A percentile compares a stretch with the other conserved stretches of the same genome.
These are phyloP conservation scores for Chlamydomonas sphaeroides DNA, from an alignment of 139 green algal species.

Conservation along the genomic window DNA sequence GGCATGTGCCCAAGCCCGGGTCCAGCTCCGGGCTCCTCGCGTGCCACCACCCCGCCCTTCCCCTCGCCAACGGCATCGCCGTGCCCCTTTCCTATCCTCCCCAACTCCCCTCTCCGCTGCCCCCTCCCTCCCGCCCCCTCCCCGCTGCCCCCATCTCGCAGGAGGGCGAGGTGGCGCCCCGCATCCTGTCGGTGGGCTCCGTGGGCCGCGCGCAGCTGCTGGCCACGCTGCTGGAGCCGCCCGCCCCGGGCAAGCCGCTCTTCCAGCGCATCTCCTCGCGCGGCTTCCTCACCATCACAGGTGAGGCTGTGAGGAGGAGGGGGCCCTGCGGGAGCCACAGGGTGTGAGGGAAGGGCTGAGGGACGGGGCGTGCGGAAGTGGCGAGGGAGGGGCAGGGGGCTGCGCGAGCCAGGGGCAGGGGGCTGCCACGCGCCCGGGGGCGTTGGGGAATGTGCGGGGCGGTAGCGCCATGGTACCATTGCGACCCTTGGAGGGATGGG, in stretches of 20 bases:
- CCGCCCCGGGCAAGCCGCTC: slow-evolving; percentile 39
- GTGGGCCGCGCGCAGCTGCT: slow-evolving; percentile 69
- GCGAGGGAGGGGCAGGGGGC: too few species aligned
- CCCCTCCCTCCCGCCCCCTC: neutral
- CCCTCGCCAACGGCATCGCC: too few species aligned
- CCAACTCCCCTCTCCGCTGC: neutral
- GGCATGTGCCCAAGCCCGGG: slow-evolving; percentile 8
- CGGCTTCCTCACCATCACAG: slow-evolving; percentile 81
- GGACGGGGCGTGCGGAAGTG: too few species aligned
- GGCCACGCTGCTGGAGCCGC: slow-evolving; percentile 62
- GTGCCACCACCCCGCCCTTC: neutral
- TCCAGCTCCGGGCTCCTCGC: too few species aligned
- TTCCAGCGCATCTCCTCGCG: slow-evolving; percentile 69
- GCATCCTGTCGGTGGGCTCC: slow-evolving; percentile 78
- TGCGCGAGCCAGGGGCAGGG: too few species aligned
- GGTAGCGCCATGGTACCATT: too few species aligned
- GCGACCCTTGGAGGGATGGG: too few species aligned
- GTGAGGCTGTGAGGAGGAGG: slow-evolving; percentile 10
- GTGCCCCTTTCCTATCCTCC: neutral
- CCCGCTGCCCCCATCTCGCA: neutral
- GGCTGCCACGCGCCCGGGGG: too few species aligned
- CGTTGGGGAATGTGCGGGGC: too few species aligned
- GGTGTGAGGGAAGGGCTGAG: too few species aligned
- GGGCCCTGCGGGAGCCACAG: too few species aligned
- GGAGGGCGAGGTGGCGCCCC: slow-evolving; percentile 75